Percentiles rank a stretch among this genome's conserved stretches.
These are phyloP conservation scores for Neofusicoccum parvum DNA, from an alignment of 2,329 filamentous ascomycete species.

Conservation along the genomic window DNA sequence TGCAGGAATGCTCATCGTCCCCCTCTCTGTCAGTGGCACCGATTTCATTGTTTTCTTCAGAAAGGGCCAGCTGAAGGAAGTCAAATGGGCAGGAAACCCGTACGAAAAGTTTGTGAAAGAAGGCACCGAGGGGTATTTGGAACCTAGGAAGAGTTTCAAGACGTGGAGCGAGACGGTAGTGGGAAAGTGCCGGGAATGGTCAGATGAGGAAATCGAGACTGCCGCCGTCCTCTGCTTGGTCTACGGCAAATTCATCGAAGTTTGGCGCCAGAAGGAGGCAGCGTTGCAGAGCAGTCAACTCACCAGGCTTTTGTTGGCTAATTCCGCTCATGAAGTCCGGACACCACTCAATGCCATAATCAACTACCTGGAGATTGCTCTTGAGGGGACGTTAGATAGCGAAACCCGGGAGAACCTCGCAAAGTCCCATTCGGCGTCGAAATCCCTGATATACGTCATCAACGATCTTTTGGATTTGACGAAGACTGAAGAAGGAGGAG, in stretches of 20 bases:
- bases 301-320: conserved; percentile 76
- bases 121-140: conserved; percentile 72
- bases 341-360: conserved; percentile 92
- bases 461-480: conserved; percentile 89
- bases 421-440: conserved; percentile 86
- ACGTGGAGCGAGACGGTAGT: conserved; percentile 79
- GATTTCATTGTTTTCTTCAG: conserved; percentile 94
- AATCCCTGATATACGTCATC: conserved; percentile 90
- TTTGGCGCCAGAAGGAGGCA: conserved; percentile 88
- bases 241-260: conserved; percentile 88
- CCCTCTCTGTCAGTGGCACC: conserved; percentile 70
- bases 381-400: conserved; percentile 76
- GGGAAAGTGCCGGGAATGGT: conserved; percentile 85
- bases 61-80: conserved; percentile 72
- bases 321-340: conserved; percentile 88
- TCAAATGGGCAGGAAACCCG: conserved; percentile 85
- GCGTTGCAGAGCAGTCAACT: conserved; percentile 80
- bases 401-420: conserved; percentile 84
- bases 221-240: conserved; percentile 85
- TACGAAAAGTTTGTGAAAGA: conserved; percentile 77
- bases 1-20: conserved; percentile 79
- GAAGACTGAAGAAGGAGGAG: conserved; percentile 80
- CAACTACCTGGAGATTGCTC: conserved; percentile 88
- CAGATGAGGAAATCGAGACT: conserved; percentile 84
- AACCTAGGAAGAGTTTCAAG: conserved; percentile 78